These are phyloP conservation scores for Helenozyma rhizophorensis DNA, from an alignment of 805 yeast genomes.

Conservation along the genomic window DNA sequence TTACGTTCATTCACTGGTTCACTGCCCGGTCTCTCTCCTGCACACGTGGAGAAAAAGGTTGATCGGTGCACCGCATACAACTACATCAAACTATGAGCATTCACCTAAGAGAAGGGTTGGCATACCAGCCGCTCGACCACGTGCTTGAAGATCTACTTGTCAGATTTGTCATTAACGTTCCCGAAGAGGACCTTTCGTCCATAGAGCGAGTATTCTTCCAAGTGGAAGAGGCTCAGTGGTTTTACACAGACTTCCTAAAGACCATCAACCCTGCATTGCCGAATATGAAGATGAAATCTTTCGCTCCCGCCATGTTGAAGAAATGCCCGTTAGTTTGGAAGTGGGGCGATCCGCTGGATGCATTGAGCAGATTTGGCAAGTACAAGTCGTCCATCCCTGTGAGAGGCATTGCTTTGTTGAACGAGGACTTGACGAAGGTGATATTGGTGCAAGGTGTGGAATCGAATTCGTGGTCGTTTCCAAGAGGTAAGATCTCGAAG, in stretches of 20 bases:
- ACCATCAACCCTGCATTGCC: constrained; percentile 74
- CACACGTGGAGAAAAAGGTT: no score
- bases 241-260: constrained; percentile 79
- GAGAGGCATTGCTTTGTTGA: constrained; percentile 89
- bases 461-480: constrained; percentile 84
- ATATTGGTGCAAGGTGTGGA: constrained; percentile 83
- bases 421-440: constrained; percentile 61
- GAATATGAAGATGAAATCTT: constrained; percentile 66
- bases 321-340: constrained; percentile 75
- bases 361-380: constrained; percentile 70
- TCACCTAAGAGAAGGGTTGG: constrained; percentile 52
- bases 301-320: constrained; percentile 63
- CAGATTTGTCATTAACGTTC: constrained; percentile 86
- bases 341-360: constrained; percentile 81
- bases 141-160: constrained; percentile 83
- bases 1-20: no score
- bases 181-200: constrained; percentile 82
- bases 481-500: constrained; percentile 93
- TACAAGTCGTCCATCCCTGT: constrained; percentile 93
- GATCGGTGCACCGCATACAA: no score
- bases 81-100: constrained; percentile 49
- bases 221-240: constrained; percentile 98
- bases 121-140: constrained; percentile 62
- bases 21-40: no score
- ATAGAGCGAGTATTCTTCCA: constrained; percentile 83